A percentile compares a stretch with the other conserved stretches of the same genome.
Evolutionary conservation across 305 asterid species (phyloP).

Genomic region (Rubia tinctorum): DNA sequence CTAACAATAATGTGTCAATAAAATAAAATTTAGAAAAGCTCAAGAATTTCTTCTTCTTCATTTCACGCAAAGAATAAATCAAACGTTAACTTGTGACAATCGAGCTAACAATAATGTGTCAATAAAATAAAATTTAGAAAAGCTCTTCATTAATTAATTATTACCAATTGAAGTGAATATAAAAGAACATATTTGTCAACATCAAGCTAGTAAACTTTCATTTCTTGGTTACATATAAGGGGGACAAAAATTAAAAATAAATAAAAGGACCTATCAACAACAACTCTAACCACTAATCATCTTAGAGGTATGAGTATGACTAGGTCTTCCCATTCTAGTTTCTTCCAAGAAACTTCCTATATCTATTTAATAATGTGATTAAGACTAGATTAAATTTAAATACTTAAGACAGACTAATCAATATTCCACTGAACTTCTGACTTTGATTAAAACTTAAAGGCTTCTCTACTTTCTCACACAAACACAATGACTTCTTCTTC

Average conservation of each 20-base stretch:
- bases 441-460: neutral
- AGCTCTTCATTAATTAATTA: neutral
- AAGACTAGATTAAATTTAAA: neutral
- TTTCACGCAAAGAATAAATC: neutral
- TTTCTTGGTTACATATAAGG: neutral
- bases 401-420: neutral
- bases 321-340: conserved; percentile 1
- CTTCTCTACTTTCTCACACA: neutral
- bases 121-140: too few relatives aligned
- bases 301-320: conserved; percentile 2
- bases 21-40: too few relatives aligned
- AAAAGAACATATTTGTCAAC: neutral
- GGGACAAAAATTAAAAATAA: neutral
- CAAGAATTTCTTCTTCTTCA: neutral
- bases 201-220: neutral
- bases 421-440: neutral
- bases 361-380: conserved; percentile 4
- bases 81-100: neutral
- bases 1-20: neutral
- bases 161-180: conserved; percentile 4
- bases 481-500: neutral
- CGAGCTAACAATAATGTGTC: neutral
- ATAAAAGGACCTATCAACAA: neutral
- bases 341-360: conserved; percentile 18
- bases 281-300: neutral